Conservation (phyloP, 108 stramenopile species). For the Conticribra guillardii region DNA sequence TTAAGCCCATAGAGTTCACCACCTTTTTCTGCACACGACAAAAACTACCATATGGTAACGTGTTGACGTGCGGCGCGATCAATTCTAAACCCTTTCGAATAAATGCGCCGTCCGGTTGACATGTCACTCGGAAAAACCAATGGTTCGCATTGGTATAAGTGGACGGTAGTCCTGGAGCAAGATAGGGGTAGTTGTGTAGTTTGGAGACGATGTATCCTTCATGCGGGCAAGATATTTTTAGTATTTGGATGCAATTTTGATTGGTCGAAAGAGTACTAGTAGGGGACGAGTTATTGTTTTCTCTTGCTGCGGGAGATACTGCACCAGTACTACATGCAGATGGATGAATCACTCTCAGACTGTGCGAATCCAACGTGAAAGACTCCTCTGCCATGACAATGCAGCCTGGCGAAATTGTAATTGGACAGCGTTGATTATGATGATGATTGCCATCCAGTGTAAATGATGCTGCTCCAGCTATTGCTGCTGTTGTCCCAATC, state of each 20-base stretch:
- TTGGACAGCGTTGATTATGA: slow-evolving; percentile 7
- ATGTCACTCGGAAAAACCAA: slow-evolving; percentile 75
- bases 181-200: slow-evolving; percentile 61
- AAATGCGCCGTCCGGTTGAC: slow-evolving; percentile 73
- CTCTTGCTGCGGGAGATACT: background rate
- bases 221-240: slow-evolving; percentile 44
- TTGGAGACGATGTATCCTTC: slow-evolving; percentile 57
- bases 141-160: background rate
- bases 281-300: background rate
- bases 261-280: too few species aligned
- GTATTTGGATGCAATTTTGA: slow-evolving; percentile 37
- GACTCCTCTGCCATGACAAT: slow-evolving; percentile 54
- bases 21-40: slow-evolving; percentile 66
- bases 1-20: slow-evolving; percentile 79
- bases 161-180: slow-evolving; percentile 61
- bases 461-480: background rate
- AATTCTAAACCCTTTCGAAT: slow-evolving; percentile 83
- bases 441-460: too few species aligned
- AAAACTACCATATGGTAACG: slow-evolving; percentile 72
- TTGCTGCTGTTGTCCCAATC: background rate
- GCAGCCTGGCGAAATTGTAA: slow-evolving; percentile 59
- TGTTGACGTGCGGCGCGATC: slow-evolving; percentile 56
- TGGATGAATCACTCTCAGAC: slow-evolving; percentile 32
- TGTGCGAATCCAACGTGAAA: slow-evolving; percentile 45
- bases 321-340: background rate